phyloP scores from a whole-genome alignment of 768 basidiomycete species.

The Crepidotus variabilis region DNA sequence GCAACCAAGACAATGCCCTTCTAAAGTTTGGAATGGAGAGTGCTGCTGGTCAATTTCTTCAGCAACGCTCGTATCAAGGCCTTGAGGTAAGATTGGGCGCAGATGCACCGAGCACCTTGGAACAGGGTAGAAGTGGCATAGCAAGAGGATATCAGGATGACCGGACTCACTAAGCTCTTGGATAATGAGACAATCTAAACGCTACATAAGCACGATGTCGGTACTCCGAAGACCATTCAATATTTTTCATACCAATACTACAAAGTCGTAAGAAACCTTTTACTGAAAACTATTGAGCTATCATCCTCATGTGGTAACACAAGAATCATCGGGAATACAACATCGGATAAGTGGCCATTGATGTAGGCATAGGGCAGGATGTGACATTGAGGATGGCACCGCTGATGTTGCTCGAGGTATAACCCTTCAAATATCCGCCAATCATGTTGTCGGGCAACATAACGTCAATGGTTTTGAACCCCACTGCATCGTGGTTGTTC shows the following conservation, averaged over 20 bases:
- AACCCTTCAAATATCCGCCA: background rate
- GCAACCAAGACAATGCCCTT: conserved; percentile 3
- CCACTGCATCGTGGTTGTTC: background rate
- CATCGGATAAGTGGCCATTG: too few species aligned
- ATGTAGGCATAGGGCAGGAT: too few species aligned
- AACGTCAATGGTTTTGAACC: background rate
- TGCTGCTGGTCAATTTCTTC: conserved; percentile 1
- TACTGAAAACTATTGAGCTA: too few species aligned
- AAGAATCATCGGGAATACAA: too few species aligned
- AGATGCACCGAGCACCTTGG: conserved; percentile 76
- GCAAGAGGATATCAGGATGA: conserved; percentile 81
- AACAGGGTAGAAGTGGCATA: conserved; percentile 88
- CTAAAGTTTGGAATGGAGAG: conserved; percentile 2
- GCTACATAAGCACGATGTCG: background rate
- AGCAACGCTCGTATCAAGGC: conserved; percentile 68
- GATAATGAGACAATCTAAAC: background rate
- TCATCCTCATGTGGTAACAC: too few species aligned
- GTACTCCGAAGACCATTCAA: too few species aligned
- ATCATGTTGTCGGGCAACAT: background rate
- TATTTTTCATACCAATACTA: too few species aligned
- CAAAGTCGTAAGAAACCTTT: too few species aligned
- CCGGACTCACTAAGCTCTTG: conserved; percentile 15
- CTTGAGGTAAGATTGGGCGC: conserved; percentile 74
- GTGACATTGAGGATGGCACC: too few species aligned
- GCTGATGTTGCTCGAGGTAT: too few species aligned